Evolutionary conservation across 2,329 filamentous ascomycete species (phyloP).

Genomic region (Parascedosporium putredinis): DNA sequence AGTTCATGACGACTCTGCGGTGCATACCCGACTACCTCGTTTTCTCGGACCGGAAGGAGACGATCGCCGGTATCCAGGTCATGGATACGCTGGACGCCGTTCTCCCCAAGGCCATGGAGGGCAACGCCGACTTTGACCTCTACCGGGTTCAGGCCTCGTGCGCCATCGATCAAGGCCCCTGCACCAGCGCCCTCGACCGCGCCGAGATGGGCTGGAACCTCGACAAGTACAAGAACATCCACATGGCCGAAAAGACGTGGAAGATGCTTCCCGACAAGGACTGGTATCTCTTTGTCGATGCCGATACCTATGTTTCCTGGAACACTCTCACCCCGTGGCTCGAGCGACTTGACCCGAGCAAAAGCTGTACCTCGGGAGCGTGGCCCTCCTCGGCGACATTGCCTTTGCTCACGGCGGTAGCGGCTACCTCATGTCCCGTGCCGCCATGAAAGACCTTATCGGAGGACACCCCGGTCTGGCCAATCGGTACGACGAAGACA

Average conservation of each 20-base stretch:
- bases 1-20: constrained; percentile 40
- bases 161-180: constrained; percentile 31
- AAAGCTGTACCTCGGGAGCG: constrained; percentile 40
- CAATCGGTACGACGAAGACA: constrained; percentile 32
- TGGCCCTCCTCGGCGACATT: constrained; percentile 29
- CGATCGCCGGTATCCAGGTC: constrained; percentile 32
- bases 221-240: constrained; percentile 54
- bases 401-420: constrained; percentile 46
- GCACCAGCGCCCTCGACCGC: constrained; percentile 23
- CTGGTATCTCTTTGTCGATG: constrained; percentile 51
- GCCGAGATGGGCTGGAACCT: constrained; percentile 37
- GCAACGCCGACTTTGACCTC: constrained; percentile 39
- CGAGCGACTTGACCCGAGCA: constrained; percentile 27
- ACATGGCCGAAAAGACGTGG: constrained; percentile 46
- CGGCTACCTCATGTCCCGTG: constrained; percentile 41
- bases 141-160: constrained; percentile 36
- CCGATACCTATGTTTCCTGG: constrained; percentile 48
- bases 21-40: constrained; percentile 42
- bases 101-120: constrained; percentile 28
- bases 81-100: constrained; percentile 37
- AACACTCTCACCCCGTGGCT: constrained; percentile 40
- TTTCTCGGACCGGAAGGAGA: constrained; percentile 46
- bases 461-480: constrained; percentile 31
- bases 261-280: constrained; percentile 37
- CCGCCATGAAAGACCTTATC: constrained; percentile 37